Percentiles rank a stretch among this genome's conserved stretches.
These are phyloP conservation scores for Leishmania major DNA, from an alignment of 208 protist species.

Conservation along the genomic window DNA sequence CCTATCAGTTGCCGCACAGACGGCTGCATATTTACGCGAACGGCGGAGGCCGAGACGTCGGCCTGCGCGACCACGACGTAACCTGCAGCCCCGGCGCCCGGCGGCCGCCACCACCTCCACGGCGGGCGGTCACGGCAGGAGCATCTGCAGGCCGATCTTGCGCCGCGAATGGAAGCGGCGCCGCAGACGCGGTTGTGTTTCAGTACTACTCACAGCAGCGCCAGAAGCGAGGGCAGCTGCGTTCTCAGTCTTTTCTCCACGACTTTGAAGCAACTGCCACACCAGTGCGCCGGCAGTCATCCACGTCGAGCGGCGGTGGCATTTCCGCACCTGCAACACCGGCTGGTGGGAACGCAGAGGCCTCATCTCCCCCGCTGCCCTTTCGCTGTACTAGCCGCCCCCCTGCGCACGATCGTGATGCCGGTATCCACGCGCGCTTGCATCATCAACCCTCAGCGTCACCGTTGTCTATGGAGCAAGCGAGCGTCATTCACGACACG, in stretches of 20 bases:
- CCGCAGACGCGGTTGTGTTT: slow-evolving; percentile 31
- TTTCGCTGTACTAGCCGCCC: not conserved
- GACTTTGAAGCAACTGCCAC: not conserved
- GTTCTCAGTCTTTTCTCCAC: slow-evolving; percentile 1
- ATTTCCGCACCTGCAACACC: slow-evolving; percentile 3
- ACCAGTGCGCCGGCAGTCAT: not conserved
- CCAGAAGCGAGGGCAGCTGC: slow-evolving; percentile 4
- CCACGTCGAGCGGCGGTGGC: not conserved
- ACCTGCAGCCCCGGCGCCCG: too few relatives aligned
- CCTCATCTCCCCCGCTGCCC: not conserved
- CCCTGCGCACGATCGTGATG: not conserved
- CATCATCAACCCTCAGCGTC: not conserved
- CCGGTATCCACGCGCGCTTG: not conserved
- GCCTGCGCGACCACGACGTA: not conserved
- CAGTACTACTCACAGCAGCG: slow-evolving; percentile 29
- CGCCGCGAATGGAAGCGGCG: not conserved
- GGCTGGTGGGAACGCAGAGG: not conserved
- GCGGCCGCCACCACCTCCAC: not conserved
- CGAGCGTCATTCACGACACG: not conserved
- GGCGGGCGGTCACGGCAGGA: not conserved
- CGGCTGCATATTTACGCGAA: not conserved
- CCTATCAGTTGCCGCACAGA: not conserved
- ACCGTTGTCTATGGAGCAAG: not conserved
- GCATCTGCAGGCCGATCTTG: not conserved
- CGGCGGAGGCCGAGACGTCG: not conserved